A percentile compares a stretch with the other conserved stretches of the same genome.
phyloP scores from a whole-genome alignment of 192 early-diverging fungal species.

The Glomus cerebriforme region DNA sequence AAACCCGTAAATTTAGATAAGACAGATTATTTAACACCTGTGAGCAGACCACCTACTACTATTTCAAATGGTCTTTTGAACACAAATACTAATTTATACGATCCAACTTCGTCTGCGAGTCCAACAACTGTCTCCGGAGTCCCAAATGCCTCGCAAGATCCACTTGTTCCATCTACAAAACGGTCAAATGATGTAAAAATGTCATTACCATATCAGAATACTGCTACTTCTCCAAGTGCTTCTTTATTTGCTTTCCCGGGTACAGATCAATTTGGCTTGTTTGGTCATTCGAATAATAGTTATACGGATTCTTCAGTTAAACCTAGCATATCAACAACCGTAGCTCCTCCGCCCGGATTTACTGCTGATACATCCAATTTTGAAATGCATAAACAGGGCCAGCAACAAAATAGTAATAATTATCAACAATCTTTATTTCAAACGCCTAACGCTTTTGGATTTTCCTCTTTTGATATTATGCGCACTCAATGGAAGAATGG shows the following conservation, averaged over 20 bases:
- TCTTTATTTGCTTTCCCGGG: conserved; percentile 25
- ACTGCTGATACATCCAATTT: not conserved
- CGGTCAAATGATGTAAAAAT: not conserved
- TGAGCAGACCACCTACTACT: not conserved
- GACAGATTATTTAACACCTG: not conserved
- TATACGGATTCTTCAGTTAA: not conserved
- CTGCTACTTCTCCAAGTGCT: not conserved
- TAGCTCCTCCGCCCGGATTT: conserved; percentile 24
- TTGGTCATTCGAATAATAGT: not conserved
- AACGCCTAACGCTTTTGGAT: conserved; percentile 18
- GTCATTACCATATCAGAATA: not conserved
- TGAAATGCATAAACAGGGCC: not conserved
- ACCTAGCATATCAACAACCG: not conserved
- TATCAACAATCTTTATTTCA: conserved; percentile 1
- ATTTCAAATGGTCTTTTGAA: not conserved
- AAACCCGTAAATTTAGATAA: not conserved
- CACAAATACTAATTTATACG: not conserved
- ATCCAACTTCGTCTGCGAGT: not conserved
- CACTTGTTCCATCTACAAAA: conserved; percentile 15
- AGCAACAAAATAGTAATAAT: not conserved
- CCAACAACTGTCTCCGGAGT: conserved; percentile 3
- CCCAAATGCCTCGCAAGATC: conserved; percentile 24
- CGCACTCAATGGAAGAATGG: not conserved
- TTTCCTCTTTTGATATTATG: conserved; percentile 15
- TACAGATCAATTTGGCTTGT: conserved; percentile 11